A percentile compares a stretch with the other conserved stretches of the same genome.
Conservation (phyloP, 768 basidiomycete genomes). For the Leccinum boreale region DNA sequence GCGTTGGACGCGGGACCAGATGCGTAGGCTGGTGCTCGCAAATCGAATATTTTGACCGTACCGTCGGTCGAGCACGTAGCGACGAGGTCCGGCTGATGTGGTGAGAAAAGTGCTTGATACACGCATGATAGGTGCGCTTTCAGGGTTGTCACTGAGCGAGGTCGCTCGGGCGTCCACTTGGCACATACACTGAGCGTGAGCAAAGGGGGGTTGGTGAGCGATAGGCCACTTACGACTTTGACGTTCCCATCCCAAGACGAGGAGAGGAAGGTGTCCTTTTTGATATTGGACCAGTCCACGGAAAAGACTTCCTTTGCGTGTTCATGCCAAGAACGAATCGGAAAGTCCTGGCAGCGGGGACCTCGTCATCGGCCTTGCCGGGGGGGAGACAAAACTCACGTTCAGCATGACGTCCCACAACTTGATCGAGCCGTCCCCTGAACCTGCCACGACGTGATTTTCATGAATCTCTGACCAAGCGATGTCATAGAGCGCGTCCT, state of each 20-base stretch:
- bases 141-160: constrained; percentile 75
- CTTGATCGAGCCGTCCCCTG: constrained; percentile 87
- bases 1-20: constrained; percentile 47
- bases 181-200: not conserved
- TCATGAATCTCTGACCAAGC: constrained; percentile 97
- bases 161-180: constrained; percentile 86
- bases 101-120: constrained; percentile 90
- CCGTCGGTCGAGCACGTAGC: constrained; percentile 88
- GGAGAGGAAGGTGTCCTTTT: constrained; percentile 83
- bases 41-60: constrained; percentile 78
- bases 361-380: constrained; percentile 28
- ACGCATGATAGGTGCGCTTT: constrained; percentile 83
- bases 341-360: constrained; percentile 60
- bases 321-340: constrained; percentile 91
- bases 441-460: constrained; percentile 86
- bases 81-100: constrained; percentile 79
- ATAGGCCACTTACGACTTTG: constrained; percentile 66
- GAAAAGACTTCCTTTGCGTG: constrained; percentile 91
- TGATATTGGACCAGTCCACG: constrained; percentile 93
- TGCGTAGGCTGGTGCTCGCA: constrained; percentile 60
- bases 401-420: constrained; percentile 89
- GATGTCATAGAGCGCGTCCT: constrained; percentile 85
- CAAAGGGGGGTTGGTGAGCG: not conserved
- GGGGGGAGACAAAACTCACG: constrained; percentile 39
- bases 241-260: constrained; percentile 91